A percentile compares a stretch with the other conserved stretches of the same genome.
Conservation (phyloP, 1,139 yeast species). For the Blastobotrys aristatus region DNA sequence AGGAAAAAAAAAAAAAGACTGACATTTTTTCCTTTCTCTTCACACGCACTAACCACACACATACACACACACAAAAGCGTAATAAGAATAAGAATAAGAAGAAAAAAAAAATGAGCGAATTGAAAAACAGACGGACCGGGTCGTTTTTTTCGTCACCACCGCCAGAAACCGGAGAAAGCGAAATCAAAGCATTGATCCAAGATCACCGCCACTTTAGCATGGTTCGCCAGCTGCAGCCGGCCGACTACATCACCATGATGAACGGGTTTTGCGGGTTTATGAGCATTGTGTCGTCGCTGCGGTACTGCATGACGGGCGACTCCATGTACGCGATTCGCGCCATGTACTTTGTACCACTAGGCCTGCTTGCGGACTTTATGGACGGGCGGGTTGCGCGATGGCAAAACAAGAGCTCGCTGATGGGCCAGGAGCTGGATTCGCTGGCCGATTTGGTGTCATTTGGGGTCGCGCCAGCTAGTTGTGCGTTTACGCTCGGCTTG, state of each 20-base stretch:
- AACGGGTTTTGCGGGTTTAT: slow-evolving; percentile 80
- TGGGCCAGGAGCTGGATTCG: slow-evolving; percentile 97
- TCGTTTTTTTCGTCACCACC: slow-evolving; percentile 36
- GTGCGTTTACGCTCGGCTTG: slow-evolving; percentile 88
- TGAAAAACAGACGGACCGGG: slow-evolving; percentile 29
- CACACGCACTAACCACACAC: not conserved
- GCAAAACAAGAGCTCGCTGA: slow-evolving; percentile 82
- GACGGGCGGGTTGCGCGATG: slow-evolving; percentile 97
- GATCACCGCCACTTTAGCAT: slow-evolving; percentile 58
- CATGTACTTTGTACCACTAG: slow-evolving; percentile 78
- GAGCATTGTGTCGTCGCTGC: slow-evolving; percentile 76
- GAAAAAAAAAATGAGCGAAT: not conserved
- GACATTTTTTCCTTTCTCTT: not conserved
- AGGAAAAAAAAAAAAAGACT: not conserved
- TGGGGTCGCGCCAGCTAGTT: slow-evolving; percentile 89
- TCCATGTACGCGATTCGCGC: slow-evolving; percentile 73
- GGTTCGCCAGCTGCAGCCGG: slow-evolving; percentile 65
- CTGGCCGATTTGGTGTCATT: slow-evolving; percentile 90
- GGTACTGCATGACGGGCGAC: slow-evolving; percentile 44
- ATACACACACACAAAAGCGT: not conserved
- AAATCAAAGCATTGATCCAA: slow-evolving; percentile 52
- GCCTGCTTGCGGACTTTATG: slow-evolving; percentile 89
- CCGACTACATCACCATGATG: slow-evolving; percentile 88
- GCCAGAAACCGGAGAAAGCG: slow-evolving; percentile 44
- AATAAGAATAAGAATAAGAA: not conserved